Evolutionary conservation across 140 eudicot genomes (phyloP), one percentile per base, ranked within the genome.

Genomic region (Bidens hawaiensis): DNA sequence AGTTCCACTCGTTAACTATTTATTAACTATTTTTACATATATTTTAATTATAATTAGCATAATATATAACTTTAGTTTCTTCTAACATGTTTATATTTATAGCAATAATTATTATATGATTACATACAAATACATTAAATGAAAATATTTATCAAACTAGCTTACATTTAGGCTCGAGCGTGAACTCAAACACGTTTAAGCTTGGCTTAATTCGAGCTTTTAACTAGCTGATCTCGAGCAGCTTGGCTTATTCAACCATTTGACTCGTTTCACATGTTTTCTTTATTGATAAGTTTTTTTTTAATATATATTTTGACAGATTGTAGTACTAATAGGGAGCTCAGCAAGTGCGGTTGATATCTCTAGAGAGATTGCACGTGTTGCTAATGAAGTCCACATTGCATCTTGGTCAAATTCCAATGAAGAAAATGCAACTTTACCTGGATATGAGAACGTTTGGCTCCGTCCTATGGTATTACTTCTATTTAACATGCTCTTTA

Each of bases 311-410:
- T 33, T n/a, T 51, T 70, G 64, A 50, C 79, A 84, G 99, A 80
- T 85, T 74, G 95, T 91, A 38, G 80, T 91, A 55, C 55, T 91
- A 15, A 87, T 91, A 55, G 99, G 99, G 51, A 82, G 87, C 69
- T 69, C 96, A 42, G 82, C 93, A 25, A 91, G 99, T 77, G 89
- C 95, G 19, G 87, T 65, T 67, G 99, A 88, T 85, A 91, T 91
- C 52, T 87, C 95, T 27, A 79, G 85, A 64, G 99, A 87, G 23
- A 69, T 91, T 63, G 82, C 93, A 23, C 41, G 56, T 65, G 86
- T 81, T 28, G 99, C 99, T 26, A 85, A 81, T 56, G 82, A 93
- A 83, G 96, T 88, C 65, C 99, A 88, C 41, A 75, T 93, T 45
- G 89, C 94, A 53, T 74, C 96, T 27, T 68, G 99, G 75, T 93